Evolutionary conservation across 2,329 filamentous ascomycete genomes (phyloP), one percentile per base, ranked within the genome.

Genomic region (Tolypocladium capitatum): DNA sequence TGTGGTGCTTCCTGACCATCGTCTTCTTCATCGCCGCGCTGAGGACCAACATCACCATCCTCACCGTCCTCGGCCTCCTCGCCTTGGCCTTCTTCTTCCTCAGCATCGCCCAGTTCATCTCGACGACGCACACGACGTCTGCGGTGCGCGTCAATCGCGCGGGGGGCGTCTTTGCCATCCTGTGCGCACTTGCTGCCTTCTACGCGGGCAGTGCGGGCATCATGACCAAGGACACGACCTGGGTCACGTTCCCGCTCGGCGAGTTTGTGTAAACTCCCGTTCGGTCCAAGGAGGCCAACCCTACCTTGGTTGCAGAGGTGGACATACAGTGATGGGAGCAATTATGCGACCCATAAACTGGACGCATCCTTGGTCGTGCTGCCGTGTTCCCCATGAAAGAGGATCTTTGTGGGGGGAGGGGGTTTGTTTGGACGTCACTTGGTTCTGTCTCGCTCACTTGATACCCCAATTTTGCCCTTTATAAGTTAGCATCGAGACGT

Each of bases 1-100:
- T 74, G 32, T 80, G 76, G 76, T 77, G 74, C 57, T 75, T 80
- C 57, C 71, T 81, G 55, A 80, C 76, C 35, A 62, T 72, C 48
- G 50, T 81, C 41, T 70, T 81, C 48, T 64, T 80, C 20, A 51
- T 80, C 48, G 75, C 73, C 55, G 74, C 74, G 0, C 68, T 81
- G 18, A 67, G 71, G 51, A 81, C 78, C 5, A 81, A 78, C 35
- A 65, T 80, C 13, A 70, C 75, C 43, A 79, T 80, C 61, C 69
- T 80, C 55, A 52, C 65, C 43, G 72, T 81, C 4, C 76, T 83
- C 59, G 73, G 74, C 57, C 76, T 74, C 13, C 71, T 83, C 16
- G 70, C 74, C 44, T 51, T 83, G 27, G 73, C 74, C 2, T 81
- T 81, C 58, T 63, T 82, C 31, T 62, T 81, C 49, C 72, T 83